These are phyloP conservation scores for Diddensiella caesifluorescens DNA, from an alignment of 805 yeast species.

Conservation along the genomic window DNA sequence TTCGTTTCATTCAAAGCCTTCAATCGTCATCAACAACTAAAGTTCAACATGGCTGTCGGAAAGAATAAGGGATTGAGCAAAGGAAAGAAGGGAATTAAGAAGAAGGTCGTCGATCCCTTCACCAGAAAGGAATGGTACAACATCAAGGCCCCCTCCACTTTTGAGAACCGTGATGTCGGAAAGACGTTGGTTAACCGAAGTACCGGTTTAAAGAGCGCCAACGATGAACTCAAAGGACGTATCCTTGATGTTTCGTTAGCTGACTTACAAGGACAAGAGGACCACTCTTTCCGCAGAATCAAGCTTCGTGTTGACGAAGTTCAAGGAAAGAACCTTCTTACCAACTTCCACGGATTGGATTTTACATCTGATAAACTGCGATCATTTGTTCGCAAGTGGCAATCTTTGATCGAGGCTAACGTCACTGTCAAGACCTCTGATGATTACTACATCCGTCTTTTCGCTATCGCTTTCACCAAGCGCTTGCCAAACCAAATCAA, in stretches of 20 bases:
- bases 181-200: conserved; percentile 98
- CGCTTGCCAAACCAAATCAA: conserved; percentile 94
- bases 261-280: conserved; percentile 98
- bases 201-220: conserved; percentile 95
- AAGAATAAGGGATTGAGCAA: conserved; percentile 73
- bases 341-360: conserved; percentile 99
- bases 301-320: conserved; percentile 98
- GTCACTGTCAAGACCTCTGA: conserved; percentile 97
- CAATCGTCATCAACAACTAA: not conserved
- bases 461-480: conserved; percentile 98
- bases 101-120: conserved; percentile 99
- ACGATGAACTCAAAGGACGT: conserved; percentile 97
- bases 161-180: conserved; percentile 98
- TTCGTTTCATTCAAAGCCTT: not conserved
- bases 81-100: conserved; percentile 94
- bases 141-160: conserved; percentile 97
- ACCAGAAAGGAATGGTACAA: conserved; percentile 98
- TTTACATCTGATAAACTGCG: conserved; percentile 97
- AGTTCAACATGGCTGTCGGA: conserved; percentile 64
- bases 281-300: conserved; percentile 96
- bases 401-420: conserved; percentile 94
- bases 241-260: conserved; percentile 93
- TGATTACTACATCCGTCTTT: conserved; percentile 93
- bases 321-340: conserved; percentile 96
- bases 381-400: conserved; percentile 99